Base-by-base conservation (phyloP, 768 basidiomycete species). In the Chalciporus sphaerocephalus region DNA sequence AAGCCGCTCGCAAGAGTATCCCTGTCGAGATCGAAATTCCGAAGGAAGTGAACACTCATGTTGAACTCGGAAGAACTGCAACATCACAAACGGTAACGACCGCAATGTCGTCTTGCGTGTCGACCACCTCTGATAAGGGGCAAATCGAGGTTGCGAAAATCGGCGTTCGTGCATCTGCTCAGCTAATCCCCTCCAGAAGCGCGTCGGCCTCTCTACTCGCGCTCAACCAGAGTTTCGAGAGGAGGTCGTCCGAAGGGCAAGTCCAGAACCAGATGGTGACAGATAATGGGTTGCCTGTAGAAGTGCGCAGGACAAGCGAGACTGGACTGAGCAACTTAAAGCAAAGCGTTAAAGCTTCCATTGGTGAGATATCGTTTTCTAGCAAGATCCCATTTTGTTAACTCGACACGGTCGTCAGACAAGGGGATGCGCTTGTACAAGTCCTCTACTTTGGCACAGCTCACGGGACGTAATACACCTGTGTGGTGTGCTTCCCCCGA, bases 291-390 rank as follows among this genome's bases (percentile, higher is more conserved):
- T 44, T 65, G n/a, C 65, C 64, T 3, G 20, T 47, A 18, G 64
- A 67, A 21, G 39, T 49, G 10, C 43, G 25, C 30, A 52, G 64
- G 43, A 51, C 51, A 21, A 46, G 32, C 38, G 74, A 74, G 48
- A 71, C 72, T 7, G 72, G 70, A 10, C 59, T 79, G 24, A 67
- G 56, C 40, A 70, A 74, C 23, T 69, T 89, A 52, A 86, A 76
- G 63, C 87, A 88, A 53, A 81, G 79, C 47, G 73, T 91, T 53
- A 85, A 78, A 61, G 72, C 76, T 48, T 91, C 88, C 1, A 81
- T 91, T 49, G 86, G 88, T 87, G 53, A 27, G 73, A 64, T 12
- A 17, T 13, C 17, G 20, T 68, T 20, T 37, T 0, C 24, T 1
- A 40, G 22, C 22, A 17, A 33, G 30, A 15, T 21, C 20, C 39